Evolutionary conservation across 2,329 filamentous ascomycete species (phyloP), one percentile per base, ranked within the genome.

Genomic region (Fusarium foetens): DNA sequence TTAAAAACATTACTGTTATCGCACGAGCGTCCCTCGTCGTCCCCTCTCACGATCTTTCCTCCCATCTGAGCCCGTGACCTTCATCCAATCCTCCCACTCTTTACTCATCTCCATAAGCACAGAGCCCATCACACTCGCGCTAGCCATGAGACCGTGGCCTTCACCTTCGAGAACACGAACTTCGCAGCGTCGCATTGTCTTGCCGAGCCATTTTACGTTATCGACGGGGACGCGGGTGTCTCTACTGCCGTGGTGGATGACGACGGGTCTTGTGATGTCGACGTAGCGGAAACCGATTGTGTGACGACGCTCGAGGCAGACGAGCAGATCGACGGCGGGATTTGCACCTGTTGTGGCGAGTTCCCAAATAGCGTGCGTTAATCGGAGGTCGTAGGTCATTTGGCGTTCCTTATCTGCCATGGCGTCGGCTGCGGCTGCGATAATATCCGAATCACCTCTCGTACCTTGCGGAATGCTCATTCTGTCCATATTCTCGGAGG

Each of bases 251-350:
- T 99, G 96, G 78, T 98, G 95, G 72, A 99, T 97, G 29, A 98
- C 92, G 1, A 98, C 93, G 0, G 94, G 90, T 13, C 94, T 90
- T 10, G 93, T 97, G 73, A 99, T 97, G 79, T 99, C 96, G 23
- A 97, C 95, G 79, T 99, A 99, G 54, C 95, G 91, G 83, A 99
- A 99, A 0, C 96, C 96, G 76, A 99, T 97, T 0, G 93, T 91
- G 76, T 97, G 94, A 33, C 93, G 89, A 27, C 96, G 90, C 81
- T 99, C 96, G 4, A 99, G 86, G 79, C 96, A 99, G 10, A 98
- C 93, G 2, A 99, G 86, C 23, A 99, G 84, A 80, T 99, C 96
- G 0, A 97, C 94, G 1, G 96, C 95, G 1, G 96, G 96, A 79
- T 99, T 98, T 4, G 95, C 94, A 54, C 95, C 93, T 2, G 92